These are phyloP conservation scores for Heimioporus retisporus DNA, from an alignment of 1,284 basidiomycete genomes.

Conservation along the genomic window DNA sequence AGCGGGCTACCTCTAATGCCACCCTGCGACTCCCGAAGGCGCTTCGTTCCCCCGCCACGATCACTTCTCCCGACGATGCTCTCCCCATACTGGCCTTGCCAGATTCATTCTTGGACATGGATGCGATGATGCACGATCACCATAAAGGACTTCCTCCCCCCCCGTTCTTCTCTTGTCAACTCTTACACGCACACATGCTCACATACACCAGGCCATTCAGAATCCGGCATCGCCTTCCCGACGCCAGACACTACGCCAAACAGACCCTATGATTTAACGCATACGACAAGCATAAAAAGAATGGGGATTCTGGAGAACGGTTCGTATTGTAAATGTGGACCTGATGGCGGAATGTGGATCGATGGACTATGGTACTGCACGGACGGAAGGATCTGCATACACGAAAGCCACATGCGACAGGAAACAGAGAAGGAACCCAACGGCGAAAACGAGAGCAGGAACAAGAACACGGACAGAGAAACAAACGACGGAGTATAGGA, in stretches of 20 bases:
- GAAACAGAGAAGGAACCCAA: too few species aligned
- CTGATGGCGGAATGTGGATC: too few species aligned
- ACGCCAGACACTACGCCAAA: neutral
- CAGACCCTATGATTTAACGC: too few species aligned
- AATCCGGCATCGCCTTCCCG: constrained; percentile 30
- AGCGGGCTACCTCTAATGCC: constrained; percentile 37
- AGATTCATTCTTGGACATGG: constrained; percentile 43
- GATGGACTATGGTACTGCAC: too few species aligned
- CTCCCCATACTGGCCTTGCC: constrained; percentile 37
- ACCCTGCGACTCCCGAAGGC: constrained; percentile 23
- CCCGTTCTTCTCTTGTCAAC: constrained; percentile 23
- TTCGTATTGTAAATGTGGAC: too few species aligned
- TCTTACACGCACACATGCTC: neutral
- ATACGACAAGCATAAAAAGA: too few species aligned
- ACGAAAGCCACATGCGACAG: too few species aligned
- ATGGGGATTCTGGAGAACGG: too few species aligned
- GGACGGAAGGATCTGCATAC: too few species aligned
- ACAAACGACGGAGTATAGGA: too few species aligned
- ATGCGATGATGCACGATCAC: constrained; percentile 16
- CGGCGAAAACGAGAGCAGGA: too few species aligned
- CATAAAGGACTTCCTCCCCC: constrained; percentile 27
- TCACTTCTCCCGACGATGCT: constrained; percentile 11
- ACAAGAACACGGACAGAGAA: too few species aligned
- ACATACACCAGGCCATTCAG: constrained; percentile 23
- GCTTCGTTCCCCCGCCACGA: constrained; percentile 23